Evolutionary conservation across 1,284 basidiomycete species (phyloP).

Genomic region (Agaricales sp.): DNA sequence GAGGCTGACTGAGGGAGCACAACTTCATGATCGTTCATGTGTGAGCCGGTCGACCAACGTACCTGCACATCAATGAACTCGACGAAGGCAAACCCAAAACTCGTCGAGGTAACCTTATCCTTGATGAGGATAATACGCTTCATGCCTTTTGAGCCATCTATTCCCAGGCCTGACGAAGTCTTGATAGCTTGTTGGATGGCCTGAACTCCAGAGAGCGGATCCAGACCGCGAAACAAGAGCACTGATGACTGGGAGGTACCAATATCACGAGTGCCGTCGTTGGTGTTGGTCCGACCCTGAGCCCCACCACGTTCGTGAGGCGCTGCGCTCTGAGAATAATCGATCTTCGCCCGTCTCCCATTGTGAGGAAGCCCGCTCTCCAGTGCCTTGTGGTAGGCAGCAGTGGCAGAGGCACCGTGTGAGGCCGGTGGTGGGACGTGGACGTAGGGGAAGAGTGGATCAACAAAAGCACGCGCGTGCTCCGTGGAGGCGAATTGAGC

Average conservation of each 20-base stretch:
- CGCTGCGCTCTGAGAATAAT: constrained; percentile 75
- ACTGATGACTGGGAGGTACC: constrained; percentile 74
- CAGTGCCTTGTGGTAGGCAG: constrained; percentile 58
- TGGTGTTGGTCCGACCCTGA: constrained; percentile 41
- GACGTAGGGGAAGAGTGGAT: constrained; percentile 76
- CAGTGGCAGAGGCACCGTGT: constrained; percentile 61
- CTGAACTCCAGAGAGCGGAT: constrained; percentile 76
- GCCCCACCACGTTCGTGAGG: constrained; percentile 52
- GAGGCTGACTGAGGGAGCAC: constrained; percentile 48
- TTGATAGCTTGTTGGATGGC: constrained; percentile 75
- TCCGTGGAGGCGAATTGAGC: constrained; percentile 80
- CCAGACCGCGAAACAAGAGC: constrained; percentile 79
- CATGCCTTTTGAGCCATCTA: constrained; percentile 75
- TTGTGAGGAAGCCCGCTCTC: constrained; percentile 54
- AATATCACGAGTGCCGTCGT: constrained; percentile 92
- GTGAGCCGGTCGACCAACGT: no score
- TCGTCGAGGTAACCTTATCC: constrained; percentile 73
- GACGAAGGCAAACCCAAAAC: constrained; percentile 89
- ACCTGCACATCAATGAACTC: constrained; percentile 82
- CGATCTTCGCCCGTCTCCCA: constrained; percentile 80
- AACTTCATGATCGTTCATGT: no score
- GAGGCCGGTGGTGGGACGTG: constrained; percentile 79
- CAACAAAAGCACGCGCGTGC: constrained; percentile 80
- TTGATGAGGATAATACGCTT: constrained; percentile 79
- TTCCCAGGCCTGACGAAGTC: constrained; percentile 51